phyloP scores from a whole-genome alignment of 2,329 filamentous ascomycete species.

The Paecilomyces sp. region DNA sequence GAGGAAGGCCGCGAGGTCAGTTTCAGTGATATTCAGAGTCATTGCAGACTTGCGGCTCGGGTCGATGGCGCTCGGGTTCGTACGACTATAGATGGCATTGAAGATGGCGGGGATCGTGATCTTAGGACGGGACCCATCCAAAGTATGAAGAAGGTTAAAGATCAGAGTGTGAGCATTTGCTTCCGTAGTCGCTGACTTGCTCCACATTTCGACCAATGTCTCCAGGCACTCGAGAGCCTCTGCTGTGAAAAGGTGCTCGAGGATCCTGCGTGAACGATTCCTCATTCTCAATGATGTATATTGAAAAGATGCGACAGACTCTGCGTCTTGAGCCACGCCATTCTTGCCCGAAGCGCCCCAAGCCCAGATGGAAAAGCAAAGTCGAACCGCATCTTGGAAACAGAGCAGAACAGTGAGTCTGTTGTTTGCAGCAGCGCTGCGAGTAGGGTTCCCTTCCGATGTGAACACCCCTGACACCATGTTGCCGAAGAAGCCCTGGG shows the following conservation, averaged over 20 bases:
- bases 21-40: constrained; percentile 75
- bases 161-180: constrained; percentile 55
- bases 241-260: constrained; percentile 88
- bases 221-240: constrained; percentile 92
- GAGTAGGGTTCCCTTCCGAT: constrained; percentile 66
- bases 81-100: constrained; percentile 91
- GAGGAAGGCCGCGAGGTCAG: constrained; percentile 79
- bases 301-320: constrained; percentile 72
- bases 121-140: constrained; percentile 85
- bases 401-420: constrained; percentile 89
- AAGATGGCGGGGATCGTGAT: constrained; percentile 91
- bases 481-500: constrained; percentile 84
- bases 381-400: constrained; percentile 89
- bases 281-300: constrained; percentile 89
- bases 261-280: constrained; percentile 75
- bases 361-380: constrained; percentile 91
- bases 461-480: constrained; percentile 91
- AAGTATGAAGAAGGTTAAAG: constrained; percentile 78
- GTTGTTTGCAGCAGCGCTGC: constrained; percentile 83
- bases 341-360: constrained; percentile 61
- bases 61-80: constrained; percentile 74
- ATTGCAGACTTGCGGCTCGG: constrained; percentile 76
- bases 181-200: constrained; percentile 39
- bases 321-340: constrained; percentile 49
- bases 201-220: constrained; percentile 82